Base-by-base conservation (phyloP, 73 alveolate genomes). In the Paramecium octaurelia region DNA sequence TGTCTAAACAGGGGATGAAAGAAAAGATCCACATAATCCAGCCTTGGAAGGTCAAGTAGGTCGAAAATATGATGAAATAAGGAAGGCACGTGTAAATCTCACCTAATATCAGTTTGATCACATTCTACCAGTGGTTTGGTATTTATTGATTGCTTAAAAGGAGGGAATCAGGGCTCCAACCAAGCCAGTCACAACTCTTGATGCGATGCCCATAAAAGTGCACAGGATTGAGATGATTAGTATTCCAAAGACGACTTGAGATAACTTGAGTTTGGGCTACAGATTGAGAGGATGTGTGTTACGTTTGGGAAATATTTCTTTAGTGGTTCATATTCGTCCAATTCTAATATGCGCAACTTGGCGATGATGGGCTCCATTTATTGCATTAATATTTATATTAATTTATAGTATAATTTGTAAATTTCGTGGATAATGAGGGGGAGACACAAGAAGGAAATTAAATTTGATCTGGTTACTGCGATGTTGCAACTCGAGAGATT, bases 81-180 rank as follows among this genome's bases (percentile, higher is more conserved):
- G 87, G 87, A 8, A 73, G 59, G 57, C 60, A 73, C 59, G 87
- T 73, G 59, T 73, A 38, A 35, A 73, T 34, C 40, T 73, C 59
- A 8, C 59, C 87, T 73, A 73, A 5, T 12, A 24, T 31, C 8
- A 12, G 11, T 34, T n/a, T 11, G 3, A 12, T 73, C 38, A 7
- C 59, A 73, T 27, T 23, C 16, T 73, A 73, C 87, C 87, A 36
- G 57, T 12, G 11, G 57, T 36, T 12, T 34, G n/a, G 10, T 73
- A 73, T 40, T 73, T 34, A 73, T 73, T 73, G 5, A 73, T 36
- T 23, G 87, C 87, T 73, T 73, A 73, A 8, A 73, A 29, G 14
- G 87, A 34, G 6, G 87, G 87, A 16, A 73, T 38, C 40, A 73
- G 10, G 12, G 87, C 59, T 29, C 87, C 87, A 5, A 73, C 87